Evolutionary conservation across 2,329 filamentous ascomycete species (phyloP).

Genomic region (Emericellopsis atlantica): DNA sequence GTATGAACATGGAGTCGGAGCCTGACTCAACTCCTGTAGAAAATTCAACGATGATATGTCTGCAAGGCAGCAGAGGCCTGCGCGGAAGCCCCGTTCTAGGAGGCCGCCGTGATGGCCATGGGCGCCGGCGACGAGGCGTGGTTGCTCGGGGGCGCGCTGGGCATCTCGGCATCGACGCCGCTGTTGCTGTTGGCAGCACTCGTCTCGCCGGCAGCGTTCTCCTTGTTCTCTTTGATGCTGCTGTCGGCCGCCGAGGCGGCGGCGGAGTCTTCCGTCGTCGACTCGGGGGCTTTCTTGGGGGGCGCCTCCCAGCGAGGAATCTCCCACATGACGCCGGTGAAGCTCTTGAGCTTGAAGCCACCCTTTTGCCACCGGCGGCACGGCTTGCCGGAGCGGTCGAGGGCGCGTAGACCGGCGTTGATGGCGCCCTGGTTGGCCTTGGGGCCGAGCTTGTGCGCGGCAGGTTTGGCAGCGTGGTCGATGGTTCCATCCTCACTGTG

Average conservation of each 20-base stretch:
- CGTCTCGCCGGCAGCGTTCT: conserved; percentile 27
- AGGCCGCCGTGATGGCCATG: conserved; percentile 32
- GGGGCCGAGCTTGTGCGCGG: conserved; percentile 75
- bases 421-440: conserved; percentile 97
- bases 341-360: conserved; percentile 76
- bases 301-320: conserved; percentile 74
- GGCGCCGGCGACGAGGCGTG: conserved; percentile 39
- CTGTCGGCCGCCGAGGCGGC: conserved; percentile 30
- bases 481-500: conserved; percentile 49
- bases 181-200: conserved; percentile 31
- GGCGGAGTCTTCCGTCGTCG: conserved; percentile 30
- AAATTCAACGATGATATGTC: too few relatives aligned
- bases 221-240: conserved; percentile 51
- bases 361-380: conserved; percentile 87
- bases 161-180: conserved; percentile 38
- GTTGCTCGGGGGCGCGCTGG: conserved; percentile 32
- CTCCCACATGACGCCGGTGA: conserved; percentile 77
- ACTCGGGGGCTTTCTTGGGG: conserved; percentile 36
- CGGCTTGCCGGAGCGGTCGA: conserved; percentile 83
- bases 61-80: too few relatives aligned
- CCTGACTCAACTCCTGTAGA: too few relatives aligned
- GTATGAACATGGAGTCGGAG: too few relatives aligned
- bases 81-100: conserved; percentile 9
- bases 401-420: conserved; percentile 86
- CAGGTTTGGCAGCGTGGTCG: conserved; percentile 38